Percentiles rank a stretch among this genome's conserved stretches.
These are phyloP conservation scores for Arxiozyma bovina DNA, from an alignment of 1,139 yeast genomes.

Conservation along the genomic window DNA sequence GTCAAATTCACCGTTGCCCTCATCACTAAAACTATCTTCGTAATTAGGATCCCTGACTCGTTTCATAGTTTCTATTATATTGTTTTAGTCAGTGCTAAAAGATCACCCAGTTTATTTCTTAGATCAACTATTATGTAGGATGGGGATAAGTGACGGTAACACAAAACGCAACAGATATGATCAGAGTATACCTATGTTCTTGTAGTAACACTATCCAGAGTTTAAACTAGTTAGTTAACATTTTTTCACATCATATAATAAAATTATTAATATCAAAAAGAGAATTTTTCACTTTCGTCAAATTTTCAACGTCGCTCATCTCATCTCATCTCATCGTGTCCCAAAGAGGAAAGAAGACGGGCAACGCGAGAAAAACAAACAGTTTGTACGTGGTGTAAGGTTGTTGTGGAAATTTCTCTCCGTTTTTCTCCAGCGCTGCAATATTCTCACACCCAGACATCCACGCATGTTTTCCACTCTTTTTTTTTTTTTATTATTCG, in stretches of 20 bases:
- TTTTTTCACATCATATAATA: neutral
- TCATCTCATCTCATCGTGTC: conserved; percentile 16
- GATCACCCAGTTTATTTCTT: neutral
- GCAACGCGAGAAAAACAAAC: neutral
- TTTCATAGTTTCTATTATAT: neutral
- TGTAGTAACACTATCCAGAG: neutral
- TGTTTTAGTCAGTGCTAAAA: too few relatives aligned
- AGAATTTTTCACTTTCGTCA: neutral
- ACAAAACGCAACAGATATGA: too few relatives aligned
- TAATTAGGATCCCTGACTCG: conserved; percentile 2
- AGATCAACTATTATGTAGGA: neutral
- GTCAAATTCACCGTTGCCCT: conserved; percentile 39
- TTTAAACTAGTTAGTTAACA: neutral
- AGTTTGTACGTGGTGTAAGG: neutral
- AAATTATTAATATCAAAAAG: neutral
- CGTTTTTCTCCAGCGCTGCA: neutral
- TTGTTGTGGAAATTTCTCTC: neutral
- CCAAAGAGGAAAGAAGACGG: neutral
- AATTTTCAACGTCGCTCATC: neutral
- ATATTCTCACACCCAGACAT: neutral
- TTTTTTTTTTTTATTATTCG: neutral
- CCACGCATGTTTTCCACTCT: neutral
- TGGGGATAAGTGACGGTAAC: too few relatives aligned
- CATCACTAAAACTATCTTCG: neutral
- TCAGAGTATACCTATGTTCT: neutral